phyloP scores from a whole-genome alignment of 768 basidiomycete species.

The Auricularia sp. region DNA sequence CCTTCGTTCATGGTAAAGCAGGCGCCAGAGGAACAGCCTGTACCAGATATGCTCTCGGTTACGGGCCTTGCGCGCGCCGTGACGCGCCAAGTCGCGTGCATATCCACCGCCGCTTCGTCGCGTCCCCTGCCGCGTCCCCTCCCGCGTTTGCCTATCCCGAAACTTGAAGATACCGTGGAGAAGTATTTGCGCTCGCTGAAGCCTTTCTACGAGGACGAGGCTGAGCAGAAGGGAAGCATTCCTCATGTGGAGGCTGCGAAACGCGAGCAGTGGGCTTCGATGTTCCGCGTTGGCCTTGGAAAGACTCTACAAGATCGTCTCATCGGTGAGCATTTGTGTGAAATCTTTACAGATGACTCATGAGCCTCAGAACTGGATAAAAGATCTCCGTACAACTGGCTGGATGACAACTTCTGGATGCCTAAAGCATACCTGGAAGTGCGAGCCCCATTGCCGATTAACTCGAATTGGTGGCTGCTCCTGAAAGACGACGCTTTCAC shows the following conservation, averaged over 20 bases:
- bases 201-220: slow-evolving; percentile 72
- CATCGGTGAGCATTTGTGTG: slow-evolving; percentile 37
- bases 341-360: neutral
- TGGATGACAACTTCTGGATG: slow-evolving; percentile 88
- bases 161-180: slow-evolving; percentile 62
- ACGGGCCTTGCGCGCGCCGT: neutral
- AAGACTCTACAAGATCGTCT: slow-evolving; percentile 60
- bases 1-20: neutral
- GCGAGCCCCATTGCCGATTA: slow-evolving; percentile 73
- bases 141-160: slow-evolving; percentile 75
- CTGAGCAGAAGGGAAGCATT: slow-evolving; percentile 41
- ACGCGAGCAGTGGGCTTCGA: slow-evolving; percentile 49
- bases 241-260: slow-evolving; percentile 43
- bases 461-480: slow-evolving; percentile 95
- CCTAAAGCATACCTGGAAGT: slow-evolving; percentile 82
- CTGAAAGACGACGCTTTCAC: slow-evolving; percentile 64
- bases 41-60: neutral
- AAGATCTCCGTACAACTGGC: slow-evolving; percentile 82
- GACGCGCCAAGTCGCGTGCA: neutral
- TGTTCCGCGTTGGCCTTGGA: slow-evolving; percentile 66
- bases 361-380: slow-evolving; percentile 57
- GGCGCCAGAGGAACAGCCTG: neutral
- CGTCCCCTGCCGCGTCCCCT: slow-evolving; percentile 15
- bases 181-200: slow-evolving; percentile 68
- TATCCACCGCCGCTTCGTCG: too few relatives aligned